These are phyloP conservation scores for Penicillium bialowiezense DNA, from an alignment of 495 filamentous ascomycete genomes.

Conservation along the genomic window DNA sequence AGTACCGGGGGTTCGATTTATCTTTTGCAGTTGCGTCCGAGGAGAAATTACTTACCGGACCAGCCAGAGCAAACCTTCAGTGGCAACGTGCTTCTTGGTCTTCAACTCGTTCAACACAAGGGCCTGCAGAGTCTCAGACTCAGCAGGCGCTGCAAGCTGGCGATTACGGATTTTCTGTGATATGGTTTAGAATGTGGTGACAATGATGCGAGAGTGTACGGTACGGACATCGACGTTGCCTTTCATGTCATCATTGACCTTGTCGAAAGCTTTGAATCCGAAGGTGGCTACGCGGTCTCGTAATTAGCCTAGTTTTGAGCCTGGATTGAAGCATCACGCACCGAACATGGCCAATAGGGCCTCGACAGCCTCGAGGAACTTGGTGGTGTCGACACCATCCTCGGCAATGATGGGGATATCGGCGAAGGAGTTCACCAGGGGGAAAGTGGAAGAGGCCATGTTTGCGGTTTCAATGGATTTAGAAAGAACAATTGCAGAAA, in stretches of 20 bases:
- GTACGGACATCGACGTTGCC: slow-evolving; percentile 83
- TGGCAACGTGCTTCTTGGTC: slow-evolving; percentile 76
- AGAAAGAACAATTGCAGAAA: slow-evolving; percentile 10
- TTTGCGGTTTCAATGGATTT: slow-evolving; percentile 1
- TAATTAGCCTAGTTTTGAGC: slow-evolving; percentile 13
- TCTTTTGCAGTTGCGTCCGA: slow-evolving; percentile 1
- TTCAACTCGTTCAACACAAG: slow-evolving; percentile 85
- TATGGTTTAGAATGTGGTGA: slow-evolving; percentile 11
- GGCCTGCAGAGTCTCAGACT: slow-evolving; percentile 77
- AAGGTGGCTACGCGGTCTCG: slow-evolving; percentile 61
- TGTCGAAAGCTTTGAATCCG: slow-evolving; percentile 74
- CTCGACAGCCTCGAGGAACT: slow-evolving; percentile 91
- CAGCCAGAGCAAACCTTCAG: slow-evolving; percentile 90
- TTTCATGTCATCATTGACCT: slow-evolving; percentile 85
- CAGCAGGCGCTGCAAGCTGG: slow-evolving; percentile 68
- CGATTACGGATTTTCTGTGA: slow-evolving; percentile 85
- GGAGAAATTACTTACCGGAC: slow-evolving; percentile 60
- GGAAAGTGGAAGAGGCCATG: slow-evolving; percentile 47
- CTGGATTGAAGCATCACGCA: too few species aligned
- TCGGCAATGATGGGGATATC: slow-evolving; percentile 71
- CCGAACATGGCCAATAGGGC: slow-evolving; percentile 83
- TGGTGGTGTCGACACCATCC: slow-evolving; percentile 73
- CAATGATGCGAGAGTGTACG: slow-evolving; percentile 4
- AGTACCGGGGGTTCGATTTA: not conserved
- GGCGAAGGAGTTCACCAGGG: slow-evolving; percentile 68